These are phyloP conservation scores for Pholiota molesta DNA, from an alignment of 768 basidiomycete species.

Conservation along the genomic window DNA sequence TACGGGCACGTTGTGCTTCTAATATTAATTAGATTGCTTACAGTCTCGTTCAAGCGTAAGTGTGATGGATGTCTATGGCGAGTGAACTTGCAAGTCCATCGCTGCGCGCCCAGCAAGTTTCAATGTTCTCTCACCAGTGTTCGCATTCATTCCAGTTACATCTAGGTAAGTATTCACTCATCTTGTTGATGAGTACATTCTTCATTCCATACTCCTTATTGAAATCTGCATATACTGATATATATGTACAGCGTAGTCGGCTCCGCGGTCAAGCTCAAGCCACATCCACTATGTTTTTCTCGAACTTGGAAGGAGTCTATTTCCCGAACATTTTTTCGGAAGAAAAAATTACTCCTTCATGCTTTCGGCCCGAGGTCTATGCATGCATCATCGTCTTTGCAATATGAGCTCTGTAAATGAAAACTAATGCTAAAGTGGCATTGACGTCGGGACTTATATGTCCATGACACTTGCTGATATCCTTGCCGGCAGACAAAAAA, in stretches of 20 bases:
- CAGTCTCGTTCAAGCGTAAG: not conserved
- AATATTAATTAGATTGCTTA: not conserved
- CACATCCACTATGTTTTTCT: not conserved
- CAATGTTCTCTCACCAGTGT: not conserved
- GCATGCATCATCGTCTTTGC: too few species aligned
- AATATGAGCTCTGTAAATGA: not conserved
- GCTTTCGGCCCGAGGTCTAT: too few species aligned
- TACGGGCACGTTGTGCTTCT: not conserved
- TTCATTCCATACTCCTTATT: too few species aligned
- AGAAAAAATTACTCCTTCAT: too few species aligned
- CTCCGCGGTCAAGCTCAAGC: not conserved
- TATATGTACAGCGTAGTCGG: not conserved
- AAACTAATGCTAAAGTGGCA: not conserved
- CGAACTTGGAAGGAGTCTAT: too few species aligned
- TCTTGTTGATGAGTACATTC: too few species aligned
- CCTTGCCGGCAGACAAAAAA: not conserved
- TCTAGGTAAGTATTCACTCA: too few species aligned
- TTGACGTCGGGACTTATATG: not conserved
- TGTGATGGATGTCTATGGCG: not conserved
- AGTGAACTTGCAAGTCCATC: too few species aligned
- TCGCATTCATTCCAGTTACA: too few species aligned
- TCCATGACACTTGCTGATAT: not conserved
- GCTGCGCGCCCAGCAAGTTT: not conserved
- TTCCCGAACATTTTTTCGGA: too few species aligned
- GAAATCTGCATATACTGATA: too few species aligned